phyloP scores from a whole-genome alignment of 1,139 yeast species.

The Pichia norvegensis region DNA sequence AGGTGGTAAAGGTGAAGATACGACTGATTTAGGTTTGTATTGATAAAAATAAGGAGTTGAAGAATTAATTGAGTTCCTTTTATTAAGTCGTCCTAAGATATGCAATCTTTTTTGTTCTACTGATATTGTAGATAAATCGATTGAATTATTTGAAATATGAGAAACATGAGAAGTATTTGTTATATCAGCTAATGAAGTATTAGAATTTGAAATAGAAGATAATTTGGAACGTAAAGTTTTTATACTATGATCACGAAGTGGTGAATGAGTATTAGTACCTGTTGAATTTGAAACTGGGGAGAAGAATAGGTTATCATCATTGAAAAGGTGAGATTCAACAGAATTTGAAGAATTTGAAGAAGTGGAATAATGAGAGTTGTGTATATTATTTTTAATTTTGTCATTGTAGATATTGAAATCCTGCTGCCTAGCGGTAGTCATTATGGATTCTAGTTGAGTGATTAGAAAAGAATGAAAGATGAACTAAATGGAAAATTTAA shows the following conservation, averaged over 20 bases:
- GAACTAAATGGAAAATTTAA: too few relatives aligned
- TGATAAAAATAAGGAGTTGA: conserved; percentile 14
- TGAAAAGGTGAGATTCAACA: conserved; percentile 4
- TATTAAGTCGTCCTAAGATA: conserved; percentile 7
- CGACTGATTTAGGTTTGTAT: conserved; percentile 1
- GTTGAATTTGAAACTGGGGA: background rate
- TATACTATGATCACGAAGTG: background rate
- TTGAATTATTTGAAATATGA: conserved; percentile 2
- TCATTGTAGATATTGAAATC: background rate
- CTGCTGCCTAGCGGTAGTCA: background rate
- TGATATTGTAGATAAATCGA: background rate
- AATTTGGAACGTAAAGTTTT: background rate
- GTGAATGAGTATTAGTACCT: background rate
- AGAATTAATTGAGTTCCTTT: conserved; percentile 9
- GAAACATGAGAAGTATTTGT: conserved; percentile 4
- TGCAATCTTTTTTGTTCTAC: conserved; percentile 7
- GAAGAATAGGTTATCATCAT: conserved; percentile 4
- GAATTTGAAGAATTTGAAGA: background rate
- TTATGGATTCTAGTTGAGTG: too few relatives aligned
- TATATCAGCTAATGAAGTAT: background rate
- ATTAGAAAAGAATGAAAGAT: background rate
- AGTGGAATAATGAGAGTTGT: background rate
- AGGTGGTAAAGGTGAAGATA: background rate
- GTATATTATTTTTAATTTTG: background rate
- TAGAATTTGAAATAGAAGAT: background rate